Conservation (phyloP, 2,329 filamentous ascomycete genomes). For the Colletotrichum melonis region DNA sequence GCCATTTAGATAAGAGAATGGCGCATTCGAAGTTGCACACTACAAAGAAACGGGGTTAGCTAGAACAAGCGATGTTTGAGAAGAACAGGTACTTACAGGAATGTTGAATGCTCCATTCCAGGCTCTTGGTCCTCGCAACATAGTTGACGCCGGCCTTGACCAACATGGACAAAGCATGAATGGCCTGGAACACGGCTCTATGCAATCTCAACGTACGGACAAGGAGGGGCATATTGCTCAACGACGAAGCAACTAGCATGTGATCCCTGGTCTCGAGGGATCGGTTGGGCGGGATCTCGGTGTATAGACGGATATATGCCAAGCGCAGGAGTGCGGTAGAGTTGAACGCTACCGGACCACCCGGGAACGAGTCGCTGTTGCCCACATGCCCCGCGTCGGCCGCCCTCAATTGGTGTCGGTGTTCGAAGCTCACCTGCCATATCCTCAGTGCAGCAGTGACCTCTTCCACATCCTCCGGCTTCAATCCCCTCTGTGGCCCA, state of each 20-base stretch:
- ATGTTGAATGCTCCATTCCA: constrained; percentile 73
- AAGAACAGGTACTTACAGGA: constrained; percentile 57
- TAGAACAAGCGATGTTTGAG: background rate
- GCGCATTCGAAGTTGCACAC: constrained; percentile 73
- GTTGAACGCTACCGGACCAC: constrained; percentile 74
- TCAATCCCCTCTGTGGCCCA: constrained; percentile 61
- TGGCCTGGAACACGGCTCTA: constrained; percentile 74
- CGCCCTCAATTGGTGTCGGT: constrained; percentile 62
- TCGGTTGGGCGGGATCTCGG: constrained; percentile 71
- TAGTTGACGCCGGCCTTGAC: constrained; percentile 73
- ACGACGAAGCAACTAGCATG: constrained; percentile 68
- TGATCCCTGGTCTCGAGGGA: constrained; percentile 75
- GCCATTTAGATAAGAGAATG: constrained; percentile 70
- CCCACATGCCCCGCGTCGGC: constrained; percentile 59
- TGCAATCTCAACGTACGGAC: constrained; percentile 70
- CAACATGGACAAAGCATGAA: constrained; percentile 75
- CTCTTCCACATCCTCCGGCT: constrained; percentile 67
- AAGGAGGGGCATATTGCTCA: constrained; percentile 68
- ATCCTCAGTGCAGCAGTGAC: constrained; percentile 64
- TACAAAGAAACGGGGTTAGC: constrained; percentile 41
- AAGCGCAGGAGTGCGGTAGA: constrained; percentile 70
- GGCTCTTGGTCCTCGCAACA: constrained; percentile 69
- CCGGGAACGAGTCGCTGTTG: constrained; percentile 62
- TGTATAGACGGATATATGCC: constrained; percentile 74
- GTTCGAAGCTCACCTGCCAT: constrained; percentile 71